phyloP scores from a whole-genome alignment of 768 basidiomycete species.

The Lepiota subincarnata region DNA sequence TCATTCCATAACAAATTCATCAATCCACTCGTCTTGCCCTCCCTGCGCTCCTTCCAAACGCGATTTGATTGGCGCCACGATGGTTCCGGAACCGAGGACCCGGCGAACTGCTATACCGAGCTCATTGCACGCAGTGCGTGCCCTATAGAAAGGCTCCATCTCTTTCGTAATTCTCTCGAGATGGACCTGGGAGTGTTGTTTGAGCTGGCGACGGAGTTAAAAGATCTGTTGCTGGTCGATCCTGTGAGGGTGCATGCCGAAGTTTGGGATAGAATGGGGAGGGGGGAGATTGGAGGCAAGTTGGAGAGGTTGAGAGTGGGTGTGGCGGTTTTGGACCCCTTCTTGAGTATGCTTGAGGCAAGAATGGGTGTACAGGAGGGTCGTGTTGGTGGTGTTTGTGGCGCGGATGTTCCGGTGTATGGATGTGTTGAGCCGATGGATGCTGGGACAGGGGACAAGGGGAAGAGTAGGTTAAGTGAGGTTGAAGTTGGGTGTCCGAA shows the following conservation, averaged over 20 bases:
- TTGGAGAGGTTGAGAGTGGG: conserved; percentile 8
- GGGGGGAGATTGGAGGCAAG: neutral
- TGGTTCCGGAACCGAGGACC: neutral
- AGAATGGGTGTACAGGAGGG: neutral
- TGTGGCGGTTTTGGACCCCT: conserved; percentile 3
- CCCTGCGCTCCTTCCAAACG: conserved; percentile 1
- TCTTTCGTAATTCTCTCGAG: conserved; percentile 10
- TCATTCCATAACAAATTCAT: conserved; percentile 8
- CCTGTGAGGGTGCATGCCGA: neutral
- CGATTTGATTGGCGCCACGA: conserved; percentile 11
- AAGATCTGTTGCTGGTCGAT: conserved; percentile 6
- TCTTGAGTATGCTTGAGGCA: conserved; percentile 8
- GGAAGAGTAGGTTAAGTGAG: conserved; percentile 1
- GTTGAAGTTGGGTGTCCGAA: conserved; percentile 10
- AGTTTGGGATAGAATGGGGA: conserved; percentile 6
- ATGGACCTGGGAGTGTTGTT: conserved; percentile 5
- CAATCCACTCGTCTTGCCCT: conserved; percentile 10
- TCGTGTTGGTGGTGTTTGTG: neutral
- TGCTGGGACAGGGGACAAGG: neutral
- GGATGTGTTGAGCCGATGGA: neutral
- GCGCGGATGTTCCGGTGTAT: neutral
- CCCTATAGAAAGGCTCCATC: conserved; percentile 5
- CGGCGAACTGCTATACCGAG: neutral
- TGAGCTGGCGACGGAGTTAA: neutral
- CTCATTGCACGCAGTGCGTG: conserved; percentile 10